A percentile compares a stretch with the other conserved stretches of the same genome.
phyloP scores from a whole-genome alignment of 2,329 filamentous ascomycete species.

The Fusarium anguioides region DNA sequence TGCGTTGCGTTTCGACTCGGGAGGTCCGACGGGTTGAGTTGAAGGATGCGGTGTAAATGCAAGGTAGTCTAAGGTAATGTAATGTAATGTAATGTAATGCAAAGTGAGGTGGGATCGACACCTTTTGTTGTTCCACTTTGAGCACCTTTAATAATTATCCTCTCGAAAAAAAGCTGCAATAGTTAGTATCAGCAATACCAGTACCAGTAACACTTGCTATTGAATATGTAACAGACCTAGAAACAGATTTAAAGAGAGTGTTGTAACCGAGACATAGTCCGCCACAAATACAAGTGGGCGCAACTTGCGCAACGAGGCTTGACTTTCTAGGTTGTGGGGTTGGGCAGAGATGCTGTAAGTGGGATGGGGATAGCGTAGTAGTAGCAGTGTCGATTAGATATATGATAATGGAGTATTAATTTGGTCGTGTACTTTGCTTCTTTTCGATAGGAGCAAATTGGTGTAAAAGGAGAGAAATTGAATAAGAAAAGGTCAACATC shows the following conservation, averaged over 20 bases:
- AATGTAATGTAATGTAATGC: slow-evolving; percentile 22
- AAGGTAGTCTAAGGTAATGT: slow-evolving; percentile 32
- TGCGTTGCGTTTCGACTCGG: slow-evolving; percentile 33
- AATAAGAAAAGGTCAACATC: slow-evolving; percentile 11
- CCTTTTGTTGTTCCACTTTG: slow-evolving; percentile 33
- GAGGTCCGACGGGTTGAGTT: slow-evolving; percentile 29
- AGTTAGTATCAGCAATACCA: slow-evolving; percentile 6
- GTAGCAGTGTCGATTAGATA: neutral
- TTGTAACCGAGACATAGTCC: slow-evolving; percentile 55
- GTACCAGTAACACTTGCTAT: slow-evolving; percentile 1
- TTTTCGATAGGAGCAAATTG: slow-evolving; percentile 5
- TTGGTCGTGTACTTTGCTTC: neutral
- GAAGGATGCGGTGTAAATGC: slow-evolving; percentile 40
- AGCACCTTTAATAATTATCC: slow-evolving; percentile 21
- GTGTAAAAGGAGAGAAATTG: neutral
- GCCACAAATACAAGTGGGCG: slow-evolving; percentile 35
- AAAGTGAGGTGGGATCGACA: slow-evolving; percentile 37
- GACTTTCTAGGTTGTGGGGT: neutral
- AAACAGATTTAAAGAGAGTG: slow-evolving; percentile 36
- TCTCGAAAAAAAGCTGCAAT: slow-evolving; percentile 10
- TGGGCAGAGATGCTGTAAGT: neutral
- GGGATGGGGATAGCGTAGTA: neutral
- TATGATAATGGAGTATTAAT: neutral
- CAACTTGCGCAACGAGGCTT: slow-evolving; percentile 19
- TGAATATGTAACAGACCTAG: slow-evolving; percentile 13